Percentiles rank a stretch among this genome's conserved stretches.
phyloP scores from a whole-genome alignment of 2,329 filamentous ascomycete genomes.

The Botrytis galanthina region DNA sequence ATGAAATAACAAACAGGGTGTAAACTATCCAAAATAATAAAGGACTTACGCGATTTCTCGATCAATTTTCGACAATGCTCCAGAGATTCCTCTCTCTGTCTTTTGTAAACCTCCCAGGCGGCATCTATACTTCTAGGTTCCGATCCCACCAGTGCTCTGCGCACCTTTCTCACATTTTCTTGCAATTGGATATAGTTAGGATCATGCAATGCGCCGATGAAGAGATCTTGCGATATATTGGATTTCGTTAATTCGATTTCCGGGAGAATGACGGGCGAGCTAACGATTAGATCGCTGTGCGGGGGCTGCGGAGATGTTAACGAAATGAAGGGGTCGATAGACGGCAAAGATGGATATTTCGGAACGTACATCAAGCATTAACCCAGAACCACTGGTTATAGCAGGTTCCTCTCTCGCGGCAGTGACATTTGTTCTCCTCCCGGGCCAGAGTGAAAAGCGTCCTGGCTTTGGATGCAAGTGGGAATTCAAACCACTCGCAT shows the following conservation, averaged over 20 bases:
- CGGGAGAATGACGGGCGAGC: conserved; percentile 24
- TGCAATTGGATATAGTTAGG: conserved; percentile 35
- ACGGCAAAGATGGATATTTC: background rate
- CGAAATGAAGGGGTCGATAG: background rate
- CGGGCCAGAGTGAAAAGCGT: conserved; percentile 14
- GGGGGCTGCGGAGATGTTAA: conserved; percentile 24
- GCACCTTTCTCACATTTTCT: conserved; percentile 32
- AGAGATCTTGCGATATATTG: conserved; percentile 32
- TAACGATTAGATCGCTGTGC: conserved; percentile 28
- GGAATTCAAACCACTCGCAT: background rate
- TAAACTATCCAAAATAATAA: background rate
- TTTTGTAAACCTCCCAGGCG: conserved; percentile 47
- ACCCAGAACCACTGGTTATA: background rate
- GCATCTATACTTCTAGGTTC: conserved; percentile 42
- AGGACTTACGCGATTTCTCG: conserved; percentile 42
- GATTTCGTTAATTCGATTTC: conserved; percentile 30
- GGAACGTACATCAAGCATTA: conserved; percentile 1
- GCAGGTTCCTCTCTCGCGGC: conserved; percentile 3
- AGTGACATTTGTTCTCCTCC: background rate
- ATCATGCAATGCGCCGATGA: conserved; percentile 31
- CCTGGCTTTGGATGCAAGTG: conserved; percentile 7
- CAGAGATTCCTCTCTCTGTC: conserved; percentile 43
- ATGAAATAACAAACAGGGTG: background rate
- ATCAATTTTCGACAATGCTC: conserved; percentile 44
- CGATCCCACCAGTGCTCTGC: conserved; percentile 26